phyloP scores from a whole-genome alignment of 2,329 filamentous ascomycete species.

The Penicillium sp. region DNA sequence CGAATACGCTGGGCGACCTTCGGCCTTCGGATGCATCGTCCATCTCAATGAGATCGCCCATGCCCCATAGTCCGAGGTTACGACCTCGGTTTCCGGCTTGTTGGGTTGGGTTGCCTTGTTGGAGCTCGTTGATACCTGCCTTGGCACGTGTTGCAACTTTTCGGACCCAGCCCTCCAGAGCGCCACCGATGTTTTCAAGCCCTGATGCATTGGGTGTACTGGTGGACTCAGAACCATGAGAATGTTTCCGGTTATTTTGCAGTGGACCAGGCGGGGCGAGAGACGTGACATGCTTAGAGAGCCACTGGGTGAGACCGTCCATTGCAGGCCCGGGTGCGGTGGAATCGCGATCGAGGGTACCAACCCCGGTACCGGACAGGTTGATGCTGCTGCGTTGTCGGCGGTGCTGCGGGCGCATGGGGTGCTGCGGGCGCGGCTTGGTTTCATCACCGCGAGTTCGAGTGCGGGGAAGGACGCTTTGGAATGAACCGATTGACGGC shows the following conservation, averaged over 20 bases:
- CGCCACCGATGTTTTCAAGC: slow-evolving; percentile 80
- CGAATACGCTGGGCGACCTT: slow-evolving; percentile 18
- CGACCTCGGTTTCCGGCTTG: slow-evolving; percentile 23
- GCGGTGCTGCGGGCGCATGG: slow-evolving; percentile 34
- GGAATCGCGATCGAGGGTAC: slow-evolving; percentile 65
- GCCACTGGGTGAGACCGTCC: slow-evolving; percentile 80
- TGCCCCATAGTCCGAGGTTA: slow-evolving; percentile 27
- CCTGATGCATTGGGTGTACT: slow-evolving; percentile 37
- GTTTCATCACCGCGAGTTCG: slow-evolving; percentile 31
- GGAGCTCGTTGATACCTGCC: slow-evolving; percentile 39
- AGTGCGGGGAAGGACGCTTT: slow-evolving; percentile 26
- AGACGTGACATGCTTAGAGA: slow-evolving; percentile 77
- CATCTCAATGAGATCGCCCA: slow-evolving; percentile 46
- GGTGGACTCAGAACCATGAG: slow-evolving; percentile 37
- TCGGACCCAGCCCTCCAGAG: slow-evolving; percentile 86
- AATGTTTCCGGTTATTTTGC: slow-evolving; percentile 46
- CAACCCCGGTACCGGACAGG: slow-evolving; percentile 83
- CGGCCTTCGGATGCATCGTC: slow-evolving; percentile 37
- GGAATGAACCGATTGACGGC: slow-evolving; percentile 27
- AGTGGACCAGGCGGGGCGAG: slow-evolving; percentile 65
- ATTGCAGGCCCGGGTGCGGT: slow-evolving; percentile 67
- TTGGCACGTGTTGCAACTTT: slow-evolving; percentile 63
- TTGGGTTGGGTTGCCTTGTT: slow-evolving; percentile 29
- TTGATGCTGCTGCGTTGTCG: slow-evolving; percentile 50
- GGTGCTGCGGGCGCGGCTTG: slow-evolving; percentile 26